phyloP scores from a whole-genome alignment of 306 rosid genomes.

The Geum urbanum region DNA sequence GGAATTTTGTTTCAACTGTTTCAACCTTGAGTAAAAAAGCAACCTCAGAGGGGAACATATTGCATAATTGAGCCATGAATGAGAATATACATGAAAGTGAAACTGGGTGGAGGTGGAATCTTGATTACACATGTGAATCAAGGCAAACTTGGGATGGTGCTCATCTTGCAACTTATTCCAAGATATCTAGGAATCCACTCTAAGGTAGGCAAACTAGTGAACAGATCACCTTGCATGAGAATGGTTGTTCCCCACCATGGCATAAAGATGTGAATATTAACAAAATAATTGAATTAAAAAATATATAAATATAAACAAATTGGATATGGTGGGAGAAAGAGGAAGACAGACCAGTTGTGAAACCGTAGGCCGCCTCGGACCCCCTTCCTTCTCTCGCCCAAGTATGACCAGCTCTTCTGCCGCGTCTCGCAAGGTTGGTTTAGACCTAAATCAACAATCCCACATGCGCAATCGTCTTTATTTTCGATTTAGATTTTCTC shows the following conservation, averaged over 20 bases:
- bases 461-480: neutral
- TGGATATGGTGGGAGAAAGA: slow-evolving; percentile 16
- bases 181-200: neutral
- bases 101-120: neutral
- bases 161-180: slow-evolving; percentile 17
- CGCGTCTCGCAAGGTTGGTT: slow-evolving; percentile 73
- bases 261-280: neutral
- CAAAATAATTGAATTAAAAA: neutral
- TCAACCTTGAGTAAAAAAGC: neutral
- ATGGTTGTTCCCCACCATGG: neutral
- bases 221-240: too few species aligned
- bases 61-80: neutral
- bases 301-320: neutral
- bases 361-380: slow-evolving; percentile 39
- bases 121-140: neutral
- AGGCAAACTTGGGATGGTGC: neutral
- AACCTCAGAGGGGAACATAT: neutral
- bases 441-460: slow-evolving; percentile 5
- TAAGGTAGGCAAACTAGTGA: too few species aligned
- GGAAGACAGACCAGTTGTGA: slow-evolving; percentile 13
- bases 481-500: neutral
- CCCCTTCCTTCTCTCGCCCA: slow-evolving; percentile 19
- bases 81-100: neutral
- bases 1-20: neutral
- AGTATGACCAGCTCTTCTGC: slow-evolving; percentile 95